Base-by-base conservation (phyloP, 352 stramenopile genomes). In the Phytophthora meadii region DNA sequence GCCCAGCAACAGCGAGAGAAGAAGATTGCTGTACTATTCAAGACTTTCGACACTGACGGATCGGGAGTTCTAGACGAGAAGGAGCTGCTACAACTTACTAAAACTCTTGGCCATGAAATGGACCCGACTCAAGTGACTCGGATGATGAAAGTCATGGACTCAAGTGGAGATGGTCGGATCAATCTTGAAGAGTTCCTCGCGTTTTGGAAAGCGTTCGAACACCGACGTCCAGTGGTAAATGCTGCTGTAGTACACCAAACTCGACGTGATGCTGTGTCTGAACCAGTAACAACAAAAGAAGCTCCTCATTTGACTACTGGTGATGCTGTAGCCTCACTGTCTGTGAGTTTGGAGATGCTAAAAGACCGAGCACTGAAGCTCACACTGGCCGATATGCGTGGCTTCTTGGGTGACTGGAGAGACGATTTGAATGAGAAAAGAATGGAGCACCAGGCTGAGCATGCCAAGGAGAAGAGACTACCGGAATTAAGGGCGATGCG, bases 191-290 rank as follows among this genome's bases (percentile, higher is more conserved):
- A 93, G 54, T 89, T 93, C 54, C 49, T 85, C 17, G 76, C 77
- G 3, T 91, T 90, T 54, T 93, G 84, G 84, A 85, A 69, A 36
- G 69, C 79, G 14, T 91, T 88, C 25, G 70, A 89, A 54, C 67
- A 76, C 24, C 41, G 56, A 17, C 54, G 64, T 12, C 50, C 68
- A 8, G 44, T 54, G 14, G 27, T 39, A 50, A 61, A 45, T 48
- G 54, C 61, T 53, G 67, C 53, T 5, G 41, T 17, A 3, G 46
- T 72, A 24, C 59, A 61, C 32, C 50, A 72, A 65, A 56, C 44
- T 50, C 64, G 63, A 5, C 68, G 54, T 46, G 57, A 70, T 53
- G 57, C 56, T 14, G 57, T 76, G 2, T 58, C 55, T 17, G 24
- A 61, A n/a, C 40, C 47, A 56, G 41, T 25, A 49, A 45, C 25